Conservation (phyloP, 345 rosid species). For the Eucalyptus tenuipes region DNA sequence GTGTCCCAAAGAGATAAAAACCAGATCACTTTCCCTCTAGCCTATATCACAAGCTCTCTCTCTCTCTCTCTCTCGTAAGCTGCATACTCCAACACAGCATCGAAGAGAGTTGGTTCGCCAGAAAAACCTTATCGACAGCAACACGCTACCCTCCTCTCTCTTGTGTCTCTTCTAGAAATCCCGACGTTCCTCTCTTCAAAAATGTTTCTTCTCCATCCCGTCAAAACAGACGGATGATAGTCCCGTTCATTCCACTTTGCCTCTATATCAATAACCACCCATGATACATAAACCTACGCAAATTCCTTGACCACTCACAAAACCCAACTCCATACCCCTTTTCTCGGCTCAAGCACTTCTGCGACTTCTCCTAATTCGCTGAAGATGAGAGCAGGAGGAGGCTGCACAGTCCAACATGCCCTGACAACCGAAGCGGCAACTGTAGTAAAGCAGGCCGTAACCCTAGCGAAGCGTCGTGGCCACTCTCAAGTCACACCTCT, state of each 20-base stretch:
- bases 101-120: neutral
- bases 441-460: constrained; percentile 68
- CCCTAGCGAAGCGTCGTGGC: constrained; percentile 70
- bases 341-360: neutral
- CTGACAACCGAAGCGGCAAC: constrained; percentile 67
- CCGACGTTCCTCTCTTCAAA: neutral
- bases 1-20: neutral
- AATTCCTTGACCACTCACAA: neutral
- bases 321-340: neutral
- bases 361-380: neutral
- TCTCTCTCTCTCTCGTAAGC: neutral
- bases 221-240: neutral
- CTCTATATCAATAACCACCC: neutral
- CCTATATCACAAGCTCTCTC: neutral
- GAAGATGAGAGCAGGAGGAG: constrained; percentile 84
- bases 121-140: neutral
- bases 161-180: neutral
- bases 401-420: constrained; percentile 77
- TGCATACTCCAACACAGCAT: neutral
- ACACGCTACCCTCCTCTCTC: neutral
- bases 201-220: neutral
- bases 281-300: neutral
- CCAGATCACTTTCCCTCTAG: neutral
- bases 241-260: constrained; percentile 6
- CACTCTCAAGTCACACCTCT: constrained; percentile 98